These are phyloP conservation scores for Paramecium sexaurelia DNA, from an alignment of 73 alveolate species.

Conservation along the genomic window DNA sequence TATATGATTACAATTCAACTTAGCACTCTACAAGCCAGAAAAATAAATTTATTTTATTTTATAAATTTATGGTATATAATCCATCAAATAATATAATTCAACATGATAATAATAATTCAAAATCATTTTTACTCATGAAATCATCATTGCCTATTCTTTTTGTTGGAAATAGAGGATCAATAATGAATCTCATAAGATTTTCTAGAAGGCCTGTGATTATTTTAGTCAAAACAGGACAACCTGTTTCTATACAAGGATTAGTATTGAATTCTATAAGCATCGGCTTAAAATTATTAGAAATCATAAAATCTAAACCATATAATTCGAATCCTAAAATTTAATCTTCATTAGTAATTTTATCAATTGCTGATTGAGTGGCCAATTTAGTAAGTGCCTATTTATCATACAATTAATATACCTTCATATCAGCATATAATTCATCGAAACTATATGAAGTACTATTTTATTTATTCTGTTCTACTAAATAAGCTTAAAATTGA, in stretches of 20 bases:
- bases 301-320: conserved; percentile 97
- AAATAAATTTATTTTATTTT: neutral
- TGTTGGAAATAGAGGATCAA: conserved; percentile 66
- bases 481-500: conserved; percentile 85
- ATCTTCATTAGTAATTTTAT: conserved; percentile 83
- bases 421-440: conserved; percentile 72
- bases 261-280: conserved; percentile 95
- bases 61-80: neutral
- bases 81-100: neutral
- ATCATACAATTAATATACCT: neutral
- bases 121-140: conserved; percentile 18
- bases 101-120: conserved; percentile 9
- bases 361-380: conserved; percentile 86
- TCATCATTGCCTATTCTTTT: conserved; percentile 45
- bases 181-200: conserved; percentile 58
- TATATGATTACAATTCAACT: neutral
- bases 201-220: conserved; percentile 70
- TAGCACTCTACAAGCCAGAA: neutral
- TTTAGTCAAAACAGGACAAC: conserved; percentile 87
- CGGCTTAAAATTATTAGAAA: conserved; percentile 87
- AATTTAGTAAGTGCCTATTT: conserved; percentile 69
- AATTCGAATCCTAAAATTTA: conserved; percentile 82
- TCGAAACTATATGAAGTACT: conserved; percentile 76
- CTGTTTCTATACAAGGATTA: conserved; percentile 93
- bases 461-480: conserved; percentile 68